Conservation (phyloP, 2,329 filamentous ascomycete genomes). For the Phialophora macrospora region DNA sequence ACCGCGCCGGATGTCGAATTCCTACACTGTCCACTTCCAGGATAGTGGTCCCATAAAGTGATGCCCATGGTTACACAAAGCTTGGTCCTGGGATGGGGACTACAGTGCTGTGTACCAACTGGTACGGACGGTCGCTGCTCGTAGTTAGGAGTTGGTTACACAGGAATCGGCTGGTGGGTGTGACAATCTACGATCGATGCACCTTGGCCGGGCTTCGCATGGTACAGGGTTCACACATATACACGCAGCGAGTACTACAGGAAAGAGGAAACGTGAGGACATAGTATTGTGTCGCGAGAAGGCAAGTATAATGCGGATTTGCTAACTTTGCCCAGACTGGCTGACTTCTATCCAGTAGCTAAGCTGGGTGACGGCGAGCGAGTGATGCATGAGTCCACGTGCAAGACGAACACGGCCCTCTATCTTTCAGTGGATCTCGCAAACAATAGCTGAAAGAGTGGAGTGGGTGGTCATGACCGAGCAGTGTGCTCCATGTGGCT, state of each 20-base stretch:
- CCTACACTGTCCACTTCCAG: not conserved
- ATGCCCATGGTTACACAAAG: not conserved
- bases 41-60: not conserved
- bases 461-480: not conserved
- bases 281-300: not conserved
- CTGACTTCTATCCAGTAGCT: not conserved
- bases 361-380: not conserved
- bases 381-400: not conserved
- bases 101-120: not conserved
- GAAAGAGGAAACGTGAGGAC: not conserved
- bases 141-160: not conserved
- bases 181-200: constrained; percentile 7
- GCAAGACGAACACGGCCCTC: not conserved
- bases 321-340: not conserved
- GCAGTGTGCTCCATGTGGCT: not conserved
- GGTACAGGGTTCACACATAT: not conserved
- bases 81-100: not conserved
- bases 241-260: not conserved
- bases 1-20: constrained; percentile 8
- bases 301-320: not conserved
- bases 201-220: not conserved
- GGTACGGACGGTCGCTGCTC: not conserved
- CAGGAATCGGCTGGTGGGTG: not conserved
- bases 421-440: not conserved
- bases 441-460: not conserved